Conservation (phyloP, 345 rosid genomes). For the Lepidium didymum region DNA sequence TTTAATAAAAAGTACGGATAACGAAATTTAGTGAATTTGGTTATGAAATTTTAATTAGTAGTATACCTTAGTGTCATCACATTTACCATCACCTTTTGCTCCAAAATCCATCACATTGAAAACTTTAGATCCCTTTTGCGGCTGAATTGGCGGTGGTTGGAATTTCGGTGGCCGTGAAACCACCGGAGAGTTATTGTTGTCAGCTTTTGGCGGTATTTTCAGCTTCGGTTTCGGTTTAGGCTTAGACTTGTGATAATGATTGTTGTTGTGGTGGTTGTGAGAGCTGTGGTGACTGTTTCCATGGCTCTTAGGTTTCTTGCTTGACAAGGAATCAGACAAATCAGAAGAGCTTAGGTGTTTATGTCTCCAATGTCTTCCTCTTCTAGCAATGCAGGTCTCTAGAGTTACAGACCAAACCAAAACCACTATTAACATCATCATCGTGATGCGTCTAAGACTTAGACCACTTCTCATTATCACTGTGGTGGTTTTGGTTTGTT, state of each 20-base stretch:
- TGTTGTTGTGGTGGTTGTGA: slow-evolving; percentile 18
- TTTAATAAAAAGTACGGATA: neutral
- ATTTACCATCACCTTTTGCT: slow-evolving; percentile 84
- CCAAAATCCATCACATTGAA: slow-evolving; percentile 73
- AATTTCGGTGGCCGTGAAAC: slow-evolving; percentile 32
- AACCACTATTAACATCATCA: slow-evolving; percentile 45
- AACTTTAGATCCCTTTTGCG: slow-evolving; percentile 24
- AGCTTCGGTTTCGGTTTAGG: slow-evolving; percentile 37
- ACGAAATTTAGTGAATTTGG: neutral
- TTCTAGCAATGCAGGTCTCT: slow-evolving; percentile 76
- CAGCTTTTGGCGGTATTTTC: slow-evolving; percentile 17
- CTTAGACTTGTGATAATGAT: slow-evolving; percentile 33
- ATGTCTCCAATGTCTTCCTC: slow-evolving; percentile 76
- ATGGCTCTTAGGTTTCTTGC: slow-evolving; percentile 49
- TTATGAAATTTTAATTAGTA: neutral
- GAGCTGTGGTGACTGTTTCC: slow-evolving; percentile 28
- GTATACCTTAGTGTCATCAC: slow-evolving; percentile 83
- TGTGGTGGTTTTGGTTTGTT: slow-evolving; percentile 1
- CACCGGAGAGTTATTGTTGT: slow-evolving; percentile 16
- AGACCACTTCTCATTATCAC: slow-evolving; percentile 32
- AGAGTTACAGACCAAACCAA: slow-evolving; percentile 62
- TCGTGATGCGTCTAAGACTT: slow-evolving; percentile 45
- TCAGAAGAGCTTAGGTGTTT: slow-evolving; percentile 30
- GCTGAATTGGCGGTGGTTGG: slow-evolving; percentile 36
- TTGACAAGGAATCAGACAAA: slow-evolving; percentile 37